Conservation (phyloP, 805 yeast species). For the Hanseniaspora clermontiae region DNA sequence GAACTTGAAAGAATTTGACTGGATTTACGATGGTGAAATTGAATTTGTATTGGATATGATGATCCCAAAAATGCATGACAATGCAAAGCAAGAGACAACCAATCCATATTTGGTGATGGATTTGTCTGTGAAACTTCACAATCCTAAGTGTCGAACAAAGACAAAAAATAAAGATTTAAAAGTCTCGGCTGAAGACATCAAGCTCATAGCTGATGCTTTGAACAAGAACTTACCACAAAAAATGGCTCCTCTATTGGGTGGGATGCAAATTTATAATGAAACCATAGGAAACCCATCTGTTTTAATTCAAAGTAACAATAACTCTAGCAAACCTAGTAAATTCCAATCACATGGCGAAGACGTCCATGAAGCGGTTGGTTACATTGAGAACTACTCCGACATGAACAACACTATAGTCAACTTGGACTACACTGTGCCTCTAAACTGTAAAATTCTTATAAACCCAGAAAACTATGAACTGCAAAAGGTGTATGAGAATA, state of each 20-base stretch:
- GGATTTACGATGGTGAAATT: constrained; percentile 61
- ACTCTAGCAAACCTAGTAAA: neutral
- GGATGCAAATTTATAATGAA: constrained; percentile 12
- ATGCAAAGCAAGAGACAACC: constrained; percentile 6
- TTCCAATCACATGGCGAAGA: neutral
- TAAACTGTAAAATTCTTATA: constrained; percentile 8
- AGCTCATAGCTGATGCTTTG: constrained; percentile 5
- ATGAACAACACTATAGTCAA: neutral
- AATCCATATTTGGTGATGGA: constrained; percentile 52
- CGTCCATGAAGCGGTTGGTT: neutral
- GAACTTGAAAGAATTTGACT: constrained; percentile 29
- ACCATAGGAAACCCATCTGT: neutral
- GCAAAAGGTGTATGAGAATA: neutral
- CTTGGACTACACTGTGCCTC: constrained; percentile 2
- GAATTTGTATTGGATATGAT: constrained; percentile 61
- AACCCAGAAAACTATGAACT: neutral
- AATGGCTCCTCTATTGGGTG: neutral
- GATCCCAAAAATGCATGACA: constrained; percentile 36
- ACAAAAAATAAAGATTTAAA: constrained; percentile 33
- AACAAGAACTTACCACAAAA: constrained; percentile 4
- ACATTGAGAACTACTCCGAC: neutral
- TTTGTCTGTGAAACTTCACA: constrained; percentile 46
- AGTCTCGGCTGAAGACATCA: constrained; percentile 20
- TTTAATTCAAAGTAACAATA: neutral
- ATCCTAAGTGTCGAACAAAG: constrained; percentile 33